Base-by-base conservation (phyloP, 441 rosid genomes). In the Erysimum cheiri region DNA sequence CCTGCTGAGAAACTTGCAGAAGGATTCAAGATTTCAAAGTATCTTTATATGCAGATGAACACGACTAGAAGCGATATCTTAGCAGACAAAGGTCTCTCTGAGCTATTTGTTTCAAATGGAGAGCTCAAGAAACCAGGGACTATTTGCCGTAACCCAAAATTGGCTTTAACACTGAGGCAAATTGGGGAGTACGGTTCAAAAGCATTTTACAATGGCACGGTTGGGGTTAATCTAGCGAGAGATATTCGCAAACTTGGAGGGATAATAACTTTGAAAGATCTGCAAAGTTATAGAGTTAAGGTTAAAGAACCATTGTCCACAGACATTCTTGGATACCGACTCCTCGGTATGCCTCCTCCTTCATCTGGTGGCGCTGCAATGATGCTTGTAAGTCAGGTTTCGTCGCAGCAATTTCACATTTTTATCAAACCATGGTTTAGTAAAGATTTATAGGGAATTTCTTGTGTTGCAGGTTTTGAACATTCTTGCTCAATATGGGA, bases 331-430 rank as follows among this genome's bases (percentile, higher is more conserved):
- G 90, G 85, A 58, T 76, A 77, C 22, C 26, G 67, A 67, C 37
- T 87, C 15, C 64, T 84, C 1, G 67, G 86, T 52, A 85, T 84
- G 88, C 90, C 88, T 19, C 88, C 92, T 24, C 90, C 92, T 69
- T 84, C 87, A 29, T 69, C 87, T 0, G 92, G 90, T 1, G 87
- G 84, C 6, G 80, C 81, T 33, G 77, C 85, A 43, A 80, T 85
- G 87, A 67, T 70, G 37, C 85, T 87, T 37, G 88, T 84, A 78
- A 80, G 85, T 68, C n/a, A 6, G 13, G 5, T 22, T 15, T 24
- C 8, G n/a, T 3, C 0, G 4, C 4, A 0, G 2, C 24, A 7
- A 28, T 41, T 8, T 39, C 37, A 49, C 52, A 5, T 31, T 40
- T 22, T 22, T n/a, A 22, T 22, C 24, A 22, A 22, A 22, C 2